Evolutionary conservation across 164 flowering plant species (phyloP).

Genomic region (Sextonia rubra): DNA sequence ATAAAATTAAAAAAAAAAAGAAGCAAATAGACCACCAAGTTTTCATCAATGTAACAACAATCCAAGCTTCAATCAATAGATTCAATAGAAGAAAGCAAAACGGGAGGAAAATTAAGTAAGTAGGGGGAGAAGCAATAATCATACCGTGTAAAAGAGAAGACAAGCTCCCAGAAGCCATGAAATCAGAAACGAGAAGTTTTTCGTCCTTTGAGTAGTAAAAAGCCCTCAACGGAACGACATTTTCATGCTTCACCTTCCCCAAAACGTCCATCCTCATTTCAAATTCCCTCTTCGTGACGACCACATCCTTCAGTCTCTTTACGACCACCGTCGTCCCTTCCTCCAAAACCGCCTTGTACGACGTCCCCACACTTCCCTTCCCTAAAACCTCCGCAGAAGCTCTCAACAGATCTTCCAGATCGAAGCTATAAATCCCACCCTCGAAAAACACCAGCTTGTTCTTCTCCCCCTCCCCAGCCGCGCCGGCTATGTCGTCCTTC

Average conservation of each 20-base stretch:
- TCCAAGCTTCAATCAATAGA: not conserved
- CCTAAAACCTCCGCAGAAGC: conserved; percentile 99
- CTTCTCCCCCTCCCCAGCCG: conserved; percentile 52
- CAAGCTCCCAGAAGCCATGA: conserved; percentile 80
- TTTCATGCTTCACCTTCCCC: conserved; percentile 74
- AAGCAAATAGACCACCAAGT: not conserved
- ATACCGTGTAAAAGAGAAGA: conserved; percentile 89
- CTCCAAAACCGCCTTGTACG: conserved; percentile 94
- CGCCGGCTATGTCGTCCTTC: conserved; percentile 66
- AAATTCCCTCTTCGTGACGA: conserved; percentile 67
- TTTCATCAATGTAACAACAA: not conserved
- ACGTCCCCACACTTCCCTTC: conserved; percentile 93
- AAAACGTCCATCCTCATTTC: conserved; percentile 71
- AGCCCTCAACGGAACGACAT: conserved; percentile 79
- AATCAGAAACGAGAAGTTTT: conserved; percentile 90
- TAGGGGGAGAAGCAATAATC: not conserved
- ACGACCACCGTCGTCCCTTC: conserved; percentile 96
- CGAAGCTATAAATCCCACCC: conserved; percentile 70
- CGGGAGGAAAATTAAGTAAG: not conserved
- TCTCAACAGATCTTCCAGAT: conserved; percentile 87
- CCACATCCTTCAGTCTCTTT: conserved; percentile 86
- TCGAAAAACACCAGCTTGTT: conserved; percentile 79
- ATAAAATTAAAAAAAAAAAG: not conserved
- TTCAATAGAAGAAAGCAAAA: not conserved
- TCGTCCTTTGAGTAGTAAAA: conserved; percentile 93